Base-by-base conservation (phyloP, 805 yeast species). In the Pichia insulana region DNA sequence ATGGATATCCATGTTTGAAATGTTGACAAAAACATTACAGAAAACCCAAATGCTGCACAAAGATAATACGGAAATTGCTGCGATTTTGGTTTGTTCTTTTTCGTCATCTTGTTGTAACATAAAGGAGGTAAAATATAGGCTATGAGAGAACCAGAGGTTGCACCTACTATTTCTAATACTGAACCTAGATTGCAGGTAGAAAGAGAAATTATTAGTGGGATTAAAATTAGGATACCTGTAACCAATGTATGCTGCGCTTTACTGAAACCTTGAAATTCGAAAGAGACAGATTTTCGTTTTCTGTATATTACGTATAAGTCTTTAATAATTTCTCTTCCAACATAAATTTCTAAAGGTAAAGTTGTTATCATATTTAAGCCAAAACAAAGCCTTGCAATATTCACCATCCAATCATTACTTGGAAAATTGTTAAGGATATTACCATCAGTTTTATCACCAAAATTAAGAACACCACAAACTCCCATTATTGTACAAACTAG, bases 291-390 rank as follows among this genome's bases (percentile, higher is more conserved):
- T 18, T 37, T 37, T 30, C 50, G 41, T 13, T 49, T 46, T 19
- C 57, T 52, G 42, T 58, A 58, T 8, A 58, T 52, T 7, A 50
- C 46, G 53, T 68, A 62, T 56, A 81, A 63, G 50, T 86, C 94
- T 45, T 76, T 72, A n/a, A 85, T 59, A 1, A 89, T 95, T 51
- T 89, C 95, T 48, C 97, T 66, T 27, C 92, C 79, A 2, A 90
- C 97, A 58, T 88, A 89, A 0, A 89, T 75, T 59, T 89, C 97
- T 40, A 89, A 60, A 0, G 97, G 97, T 50, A 84, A 80, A 0
- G 96, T 88, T 0, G 96, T 88, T 39, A 88, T 67, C 96, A 88
- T 88, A 55, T 88, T 88, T 53, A 88, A 68, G 0, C 96, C 96
- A 59, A 88, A 88, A 52, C 96, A 85, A 49, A 89, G 74, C 41